A percentile compares a stretch with the other conserved stretches of the same genome.
Conservation (phyloP, 306 rosid genomes). For the Phaseolus lunatus region DNA sequence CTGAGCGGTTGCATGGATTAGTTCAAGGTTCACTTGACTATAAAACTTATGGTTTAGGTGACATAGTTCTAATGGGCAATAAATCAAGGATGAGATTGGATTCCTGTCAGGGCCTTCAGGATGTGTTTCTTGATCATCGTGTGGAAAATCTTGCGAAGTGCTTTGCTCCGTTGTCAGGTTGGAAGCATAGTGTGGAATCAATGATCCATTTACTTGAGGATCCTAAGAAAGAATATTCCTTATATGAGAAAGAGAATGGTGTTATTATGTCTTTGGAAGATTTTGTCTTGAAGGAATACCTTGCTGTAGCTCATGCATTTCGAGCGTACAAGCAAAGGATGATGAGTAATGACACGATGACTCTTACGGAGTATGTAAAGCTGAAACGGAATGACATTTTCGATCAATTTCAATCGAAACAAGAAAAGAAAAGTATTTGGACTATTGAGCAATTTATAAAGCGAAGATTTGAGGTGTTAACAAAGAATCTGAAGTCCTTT, state of each 20-base stretch:
- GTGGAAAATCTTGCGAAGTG: slow-evolving; percentile 10
- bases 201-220: slow-evolving; percentile 33
- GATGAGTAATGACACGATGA: background rate
- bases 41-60: slow-evolving; percentile 44
- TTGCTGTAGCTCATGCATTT: background rate
- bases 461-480: slow-evolving; percentile 30
- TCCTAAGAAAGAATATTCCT: slow-evolving; percentile 11
- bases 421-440: background rate
- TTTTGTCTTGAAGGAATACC: background rate
- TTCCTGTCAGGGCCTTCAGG: background rate
- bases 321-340: background rate
- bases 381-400: background rate
- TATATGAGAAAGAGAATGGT: background rate
- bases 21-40: slow-evolving; percentile 1
- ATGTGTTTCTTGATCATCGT: slow-evolving; percentile 49
- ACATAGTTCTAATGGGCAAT: slow-evolving; percentile 50
- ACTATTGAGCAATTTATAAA: slow-evolving; percentile 41
- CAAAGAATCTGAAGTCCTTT: slow-evolving; percentile 21
- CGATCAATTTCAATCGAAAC: background rate
- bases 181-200: slow-evolving; percentile 40
- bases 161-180: slow-evolving; percentile 29
- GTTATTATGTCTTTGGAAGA: background rate
- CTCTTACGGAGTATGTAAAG: slow-evolving; percentile 45
- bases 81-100: slow-evolving; percentile 40
- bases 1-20: background rate